Percentiles rank a stretch among this genome's conserved stretches.
phyloP scores from a whole-genome alignment of 2,329 filamentous ascomycete genomes.

The Drechslerella stenobrocha region DNA sequence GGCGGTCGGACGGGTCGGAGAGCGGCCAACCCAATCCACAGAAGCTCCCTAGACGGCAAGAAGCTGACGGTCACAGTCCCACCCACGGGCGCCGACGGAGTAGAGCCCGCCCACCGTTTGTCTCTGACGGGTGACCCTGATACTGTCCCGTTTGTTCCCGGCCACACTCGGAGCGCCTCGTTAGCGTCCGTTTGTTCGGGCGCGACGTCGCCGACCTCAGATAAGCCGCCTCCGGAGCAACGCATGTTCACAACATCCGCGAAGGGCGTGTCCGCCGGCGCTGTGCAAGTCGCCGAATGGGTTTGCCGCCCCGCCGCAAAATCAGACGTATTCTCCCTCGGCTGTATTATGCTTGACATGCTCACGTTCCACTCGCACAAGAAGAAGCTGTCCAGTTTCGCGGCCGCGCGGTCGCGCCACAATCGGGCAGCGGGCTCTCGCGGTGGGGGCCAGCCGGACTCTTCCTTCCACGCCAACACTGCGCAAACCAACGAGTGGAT shows the following conservation, averaged over 20 bases:
- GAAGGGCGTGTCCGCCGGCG: conserved; percentile 37
- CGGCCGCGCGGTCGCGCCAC: conserved; percentile 67
- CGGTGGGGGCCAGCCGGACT: conserved; percentile 67
- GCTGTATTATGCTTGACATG: conserved; percentile 72
- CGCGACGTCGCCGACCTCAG: conserved; percentile 9
- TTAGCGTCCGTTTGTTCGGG: conserved; percentile 8
- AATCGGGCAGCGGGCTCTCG: conserved; percentile 58
- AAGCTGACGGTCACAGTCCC: conserved; percentile 18
- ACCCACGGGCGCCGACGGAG: conserved; percentile 24
- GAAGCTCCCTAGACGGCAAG: conserved; percentile 16
- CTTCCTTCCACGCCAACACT: conserved; percentile 72
- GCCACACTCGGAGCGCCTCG: conserved; percentile 2
- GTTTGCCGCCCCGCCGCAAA: conserved; percentile 49
- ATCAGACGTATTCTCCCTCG: conserved; percentile 73
- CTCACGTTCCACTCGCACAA: conserved; percentile 71
- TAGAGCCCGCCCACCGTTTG: conserved; percentile 29
- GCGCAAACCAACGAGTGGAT: conserved; percentile 72
- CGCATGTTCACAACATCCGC: conserved; percentile 50
- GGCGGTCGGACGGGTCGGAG: conserved; percentile 35
- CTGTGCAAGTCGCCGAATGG: conserved; percentile 47
- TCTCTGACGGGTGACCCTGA: conserved; percentile 16
- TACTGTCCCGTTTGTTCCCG: background rate
- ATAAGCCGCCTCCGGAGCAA: conserved; percentile 53
- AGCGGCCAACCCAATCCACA: conserved; percentile 12
- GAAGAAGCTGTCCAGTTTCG: conserved; percentile 65